Conservation (phyloP, 2,329 filamentous ascomycete genomes). For the Colletotrichum ledebouriae region DNA sequence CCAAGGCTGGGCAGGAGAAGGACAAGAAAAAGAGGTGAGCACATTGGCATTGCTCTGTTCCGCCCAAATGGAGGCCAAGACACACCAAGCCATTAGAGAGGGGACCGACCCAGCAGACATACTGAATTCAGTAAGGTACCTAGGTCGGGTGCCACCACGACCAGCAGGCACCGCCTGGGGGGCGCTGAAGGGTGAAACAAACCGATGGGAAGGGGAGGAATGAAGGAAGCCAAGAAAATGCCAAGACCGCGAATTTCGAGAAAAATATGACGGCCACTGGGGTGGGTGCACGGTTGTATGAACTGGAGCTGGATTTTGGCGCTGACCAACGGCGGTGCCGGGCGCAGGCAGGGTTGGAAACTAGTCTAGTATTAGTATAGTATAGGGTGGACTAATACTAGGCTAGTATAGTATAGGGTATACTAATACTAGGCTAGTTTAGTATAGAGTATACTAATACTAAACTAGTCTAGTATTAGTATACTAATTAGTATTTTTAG, state of each 20-base stretch:
- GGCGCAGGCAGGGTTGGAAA: too few relatives aligned
- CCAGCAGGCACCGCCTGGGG: neutral
- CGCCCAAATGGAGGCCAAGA: slow-evolving; percentile 38
- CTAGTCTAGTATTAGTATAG: too few relatives aligned
- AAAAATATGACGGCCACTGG: slow-evolving; percentile 25
- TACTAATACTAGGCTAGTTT: too few relatives aligned
- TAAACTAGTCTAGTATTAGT: too few relatives aligned
- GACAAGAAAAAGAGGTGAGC: slow-evolving; percentile 4
- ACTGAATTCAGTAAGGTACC: neutral
- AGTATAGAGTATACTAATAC: too few relatives aligned
- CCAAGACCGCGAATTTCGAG: slow-evolving; percentile 39
- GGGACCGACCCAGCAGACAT: neutral
- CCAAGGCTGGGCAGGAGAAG: slow-evolving; percentile 39
- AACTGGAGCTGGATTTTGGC: slow-evolving; percentile 7
- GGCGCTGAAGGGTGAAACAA: slow-evolving; percentile 15
- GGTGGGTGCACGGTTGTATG: slow-evolving; percentile 26
- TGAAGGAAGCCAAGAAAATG: slow-evolving; percentile 37
- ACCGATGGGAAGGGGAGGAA: slow-evolving; percentile 23
- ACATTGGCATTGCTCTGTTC: slow-evolving; percentile 32
- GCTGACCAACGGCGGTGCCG: too few relatives aligned
- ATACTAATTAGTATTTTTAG: too few relatives aligned
- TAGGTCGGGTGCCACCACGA: slow-evolving; percentile 1
- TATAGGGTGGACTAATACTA: too few relatives aligned
- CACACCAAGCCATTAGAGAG: neutral
- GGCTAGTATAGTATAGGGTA: too few relatives aligned